Evolutionary conservation across 371 early-diverging fungal species (phyloP).

Genomic region (Actinomortierella wolfii): DNA sequence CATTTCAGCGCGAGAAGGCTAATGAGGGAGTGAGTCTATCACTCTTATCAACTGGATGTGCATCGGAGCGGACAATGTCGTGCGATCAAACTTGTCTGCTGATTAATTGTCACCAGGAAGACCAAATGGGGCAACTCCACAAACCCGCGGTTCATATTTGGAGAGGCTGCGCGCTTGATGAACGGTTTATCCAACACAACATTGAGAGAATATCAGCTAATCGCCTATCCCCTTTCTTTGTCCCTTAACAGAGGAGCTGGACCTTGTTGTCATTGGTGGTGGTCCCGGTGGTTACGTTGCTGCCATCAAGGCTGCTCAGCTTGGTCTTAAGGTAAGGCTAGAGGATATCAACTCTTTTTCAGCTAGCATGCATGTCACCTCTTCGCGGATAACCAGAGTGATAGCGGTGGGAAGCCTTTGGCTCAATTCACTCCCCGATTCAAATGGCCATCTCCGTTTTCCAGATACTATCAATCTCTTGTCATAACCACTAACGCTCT

Average conservation of each 20-base stretch:
- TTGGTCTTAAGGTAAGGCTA: conserved; percentile 87
- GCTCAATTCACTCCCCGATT: no score
- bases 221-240: background rate
- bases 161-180: background rate
- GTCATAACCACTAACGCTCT: no score
- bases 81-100: background rate
- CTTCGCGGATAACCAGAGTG: background rate
- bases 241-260: conserved; percentile 62
- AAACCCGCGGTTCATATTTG: no score
- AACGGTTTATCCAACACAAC: no score
- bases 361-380: background rate
- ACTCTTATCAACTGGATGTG: background rate
- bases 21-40: no score
- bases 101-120: background rate
- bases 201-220: conserved; percentile 22
- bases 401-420: background rate
- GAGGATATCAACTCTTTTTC: no score
- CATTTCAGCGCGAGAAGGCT: no score
- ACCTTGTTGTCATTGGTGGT: conserved; percentile 91
- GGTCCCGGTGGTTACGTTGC: conserved; percentile 99
- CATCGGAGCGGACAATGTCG: background rate
- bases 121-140: background rate
- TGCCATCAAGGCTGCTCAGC: conserved; percentile 98
- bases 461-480: no score
- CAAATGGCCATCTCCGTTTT: no score